Conservation (phyloP, 2,329 filamentous ascomycete species). For the Ascochyta viciae-villosae region DNA sequence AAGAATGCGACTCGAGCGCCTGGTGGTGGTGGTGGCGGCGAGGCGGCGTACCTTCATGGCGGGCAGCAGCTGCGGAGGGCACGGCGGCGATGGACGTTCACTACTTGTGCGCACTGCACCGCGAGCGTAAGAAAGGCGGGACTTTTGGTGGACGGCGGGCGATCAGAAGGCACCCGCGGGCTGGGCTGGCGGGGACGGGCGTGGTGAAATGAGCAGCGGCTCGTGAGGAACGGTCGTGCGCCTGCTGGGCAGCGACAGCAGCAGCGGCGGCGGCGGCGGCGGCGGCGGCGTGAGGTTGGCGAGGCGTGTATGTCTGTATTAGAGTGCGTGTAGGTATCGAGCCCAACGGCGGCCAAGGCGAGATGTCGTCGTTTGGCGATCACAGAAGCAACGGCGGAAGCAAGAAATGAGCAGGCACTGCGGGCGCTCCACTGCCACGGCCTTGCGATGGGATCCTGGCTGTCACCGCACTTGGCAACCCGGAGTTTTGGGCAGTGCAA, state of each 20-base stretch:
- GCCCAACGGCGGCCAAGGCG: slow-evolving; percentile 12
- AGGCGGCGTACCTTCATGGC: slow-evolving; percentile 30
- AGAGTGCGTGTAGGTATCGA: background rate
- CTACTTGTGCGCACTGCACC: slow-evolving; percentile 23
- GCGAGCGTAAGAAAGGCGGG: slow-evolving; percentile 13
- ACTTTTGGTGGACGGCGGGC: slow-evolving; percentile 18
- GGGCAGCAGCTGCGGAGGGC: slow-evolving; percentile 5
- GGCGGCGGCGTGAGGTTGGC: too few relatives aligned
- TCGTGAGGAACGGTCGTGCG: slow-evolving; percentile 15
- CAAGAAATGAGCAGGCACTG: slow-evolving; percentile 23
- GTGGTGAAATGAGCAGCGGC: slow-evolving; percentile 26
- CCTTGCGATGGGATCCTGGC: slow-evolving; percentile 20
- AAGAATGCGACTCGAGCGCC: slow-evolving; percentile 28
- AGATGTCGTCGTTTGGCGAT: slow-evolving; percentile 16
- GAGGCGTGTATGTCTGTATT: background rate
- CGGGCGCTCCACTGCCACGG: slow-evolving; percentile 19
- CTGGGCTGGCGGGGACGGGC: slow-evolving; percentile 27
- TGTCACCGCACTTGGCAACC: slow-evolving; percentile 19
- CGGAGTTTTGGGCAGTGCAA: slow-evolving; percentile 21
- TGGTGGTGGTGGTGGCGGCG: slow-evolving; percentile 7
- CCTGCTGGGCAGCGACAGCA: slow-evolving; percentile 16
- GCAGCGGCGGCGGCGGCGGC: too few relatives aligned
- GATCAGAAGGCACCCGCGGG: slow-evolving; percentile 23
- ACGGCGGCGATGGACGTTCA: slow-evolving; percentile 14
- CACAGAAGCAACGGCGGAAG: slow-evolving; percentile 7